Percentiles rank a stretch among this genome's conserved stretches.
phyloP scores from a whole-genome alignment of 805 yeast species.

The Pichia gijzeniarum region DNA sequence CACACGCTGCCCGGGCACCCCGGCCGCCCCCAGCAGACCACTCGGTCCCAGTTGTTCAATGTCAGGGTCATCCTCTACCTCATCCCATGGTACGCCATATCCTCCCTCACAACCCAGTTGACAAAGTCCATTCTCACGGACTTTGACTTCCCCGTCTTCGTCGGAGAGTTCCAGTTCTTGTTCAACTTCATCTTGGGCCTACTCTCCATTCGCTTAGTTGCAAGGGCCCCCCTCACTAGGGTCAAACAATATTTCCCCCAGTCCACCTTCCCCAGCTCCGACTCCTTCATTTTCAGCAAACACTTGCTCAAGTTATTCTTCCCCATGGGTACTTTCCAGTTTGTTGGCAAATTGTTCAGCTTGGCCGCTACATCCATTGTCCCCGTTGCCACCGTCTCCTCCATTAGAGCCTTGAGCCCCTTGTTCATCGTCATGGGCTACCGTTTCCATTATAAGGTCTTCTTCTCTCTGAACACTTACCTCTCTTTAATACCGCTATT shows the following conservation, averaged over 20 bases:
- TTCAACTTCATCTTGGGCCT: conserved; percentile 36
- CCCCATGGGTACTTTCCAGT: conserved; percentile 63
- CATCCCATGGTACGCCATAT: conserved; percentile 52
- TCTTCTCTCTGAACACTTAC: conserved; percentile 45
- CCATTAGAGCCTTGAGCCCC: conserved; percentile 64
- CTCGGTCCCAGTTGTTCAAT: conserved; percentile 31
- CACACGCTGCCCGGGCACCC: no score
- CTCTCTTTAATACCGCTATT: conserved; percentile 46
- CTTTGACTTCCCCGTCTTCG: conserved; percentile 55
- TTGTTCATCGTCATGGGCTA: conserved; percentile 53
- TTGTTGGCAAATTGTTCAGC: conserved; percentile 55
- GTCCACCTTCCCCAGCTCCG: conserved; percentile 44
- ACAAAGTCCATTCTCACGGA: conserved; percentile 49
- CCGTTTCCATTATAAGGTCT: conserved; percentile 43
- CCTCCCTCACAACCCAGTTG: conserved; percentile 59
- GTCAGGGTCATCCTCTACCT: conserved; percentile 1
- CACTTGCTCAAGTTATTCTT: conserved; percentile 43
- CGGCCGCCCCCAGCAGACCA: conserved; percentile 23
- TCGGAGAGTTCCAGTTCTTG: conserved; percentile 59
- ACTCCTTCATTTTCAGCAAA: conserved; percentile 24
- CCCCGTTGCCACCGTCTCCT: conserved; percentile 64
- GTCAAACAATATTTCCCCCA: conserved; percentile 37
- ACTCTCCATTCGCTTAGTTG: conserved; percentile 8
- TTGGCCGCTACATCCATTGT: conserved; percentile 60
- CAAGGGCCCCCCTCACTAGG: conserved; percentile 5